Conservation (phyloP, 345 rosid genomes). For the Balakata baccata region DNA sequence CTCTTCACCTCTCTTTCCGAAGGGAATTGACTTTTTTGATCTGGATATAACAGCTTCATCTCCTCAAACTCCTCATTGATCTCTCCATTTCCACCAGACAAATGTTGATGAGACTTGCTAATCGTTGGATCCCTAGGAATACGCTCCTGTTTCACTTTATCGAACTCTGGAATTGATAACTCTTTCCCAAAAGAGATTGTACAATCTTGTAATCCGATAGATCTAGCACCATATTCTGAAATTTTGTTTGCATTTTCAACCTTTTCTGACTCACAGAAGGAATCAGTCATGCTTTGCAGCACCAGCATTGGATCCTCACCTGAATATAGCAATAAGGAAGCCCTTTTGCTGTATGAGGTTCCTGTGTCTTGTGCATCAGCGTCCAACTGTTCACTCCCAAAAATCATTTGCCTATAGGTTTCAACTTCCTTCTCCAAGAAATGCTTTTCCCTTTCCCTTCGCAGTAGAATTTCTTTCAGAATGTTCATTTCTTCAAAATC, state of each 20-base stretch:
- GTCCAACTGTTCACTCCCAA: constrained; percentile 38
- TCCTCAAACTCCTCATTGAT: constrained; percentile 20
- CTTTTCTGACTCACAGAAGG: constrained; percentile 32
- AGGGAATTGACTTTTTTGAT: constrained; percentile 18
- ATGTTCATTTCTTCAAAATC: constrained; percentile 83
- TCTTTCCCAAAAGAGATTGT: constrained; percentile 42
- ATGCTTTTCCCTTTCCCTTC: constrained; percentile 72
- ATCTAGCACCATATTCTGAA: constrained; percentile 27
- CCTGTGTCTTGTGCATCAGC: constrained; percentile 19
- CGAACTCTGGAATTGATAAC: constrained; percentile 33
- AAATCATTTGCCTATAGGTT: constrained; percentile 50
- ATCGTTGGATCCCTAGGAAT: constrained; percentile 12
- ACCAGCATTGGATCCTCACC: constrained; percentile 23
- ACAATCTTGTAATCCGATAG: constrained; percentile 21
- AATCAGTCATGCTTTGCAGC: constrained; percentile 19
- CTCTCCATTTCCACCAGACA: constrained; percentile 15
- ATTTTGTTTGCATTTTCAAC: constrained; percentile 12
- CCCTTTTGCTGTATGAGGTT: constrained; percentile 17
- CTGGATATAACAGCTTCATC: constrained; percentile 18
- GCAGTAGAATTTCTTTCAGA: constrained; percentile 74
- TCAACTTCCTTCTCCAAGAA: constrained; percentile 77
- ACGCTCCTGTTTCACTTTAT: constrained; percentile 25
- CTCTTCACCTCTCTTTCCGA: constrained; percentile 18
- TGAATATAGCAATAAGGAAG: constrained; percentile 21
- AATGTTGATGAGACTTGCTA: constrained; percentile 10